Conservation (phyloP, 1,139 yeast genomes). For the Taphrina deformans region DNA sequence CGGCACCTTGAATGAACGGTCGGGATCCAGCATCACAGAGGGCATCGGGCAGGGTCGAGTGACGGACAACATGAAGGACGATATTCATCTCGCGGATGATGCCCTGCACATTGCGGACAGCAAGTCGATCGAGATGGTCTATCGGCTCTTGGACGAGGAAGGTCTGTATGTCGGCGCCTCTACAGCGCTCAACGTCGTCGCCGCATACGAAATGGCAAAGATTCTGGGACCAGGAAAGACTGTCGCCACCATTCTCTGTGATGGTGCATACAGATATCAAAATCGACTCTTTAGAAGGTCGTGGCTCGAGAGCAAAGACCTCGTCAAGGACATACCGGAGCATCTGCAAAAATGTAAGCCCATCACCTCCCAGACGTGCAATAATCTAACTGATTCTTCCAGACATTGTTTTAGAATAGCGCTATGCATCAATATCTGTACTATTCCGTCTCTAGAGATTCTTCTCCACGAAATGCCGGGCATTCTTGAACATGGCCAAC, state of each 20-base stretch:
- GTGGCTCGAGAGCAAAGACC: constrained; percentile 72
- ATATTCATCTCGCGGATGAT: constrained; percentile 74
- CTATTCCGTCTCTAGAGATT: not conserved
- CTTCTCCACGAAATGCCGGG: constrained; percentile 90
- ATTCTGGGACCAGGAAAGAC: constrained; percentile 77
- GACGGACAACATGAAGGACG: constrained; percentile 75
- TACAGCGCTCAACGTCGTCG: constrained; percentile 77
- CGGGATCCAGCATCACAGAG: constrained; percentile 86
- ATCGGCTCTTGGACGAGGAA: constrained; percentile 78
- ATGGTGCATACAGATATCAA: constrained; percentile 35
- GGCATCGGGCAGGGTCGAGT: constrained; percentile 96
- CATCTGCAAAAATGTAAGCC: constrained; percentile 60
- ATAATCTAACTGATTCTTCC: not conserved
- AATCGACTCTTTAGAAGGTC: constrained; percentile 65
- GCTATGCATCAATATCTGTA: not conserved
- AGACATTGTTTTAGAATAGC: constrained; percentile 29
- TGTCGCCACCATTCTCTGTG: constrained; percentile 81
- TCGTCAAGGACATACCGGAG: constrained; percentile 66
- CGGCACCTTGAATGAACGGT: constrained; percentile 61
- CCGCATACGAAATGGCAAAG: constrained; percentile 72
- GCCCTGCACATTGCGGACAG: constrained; percentile 68
- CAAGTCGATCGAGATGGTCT: constrained; percentile 76
- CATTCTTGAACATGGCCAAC: constrained; percentile 89
- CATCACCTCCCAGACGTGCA: not conserved
- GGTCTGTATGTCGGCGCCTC: constrained; percentile 91